Evolutionary conservation across 495 filamentous ascomycete species (phyloP), one percentile per base, ranked within the genome.

Genomic region (Sporormia fimetaria): DNA sequence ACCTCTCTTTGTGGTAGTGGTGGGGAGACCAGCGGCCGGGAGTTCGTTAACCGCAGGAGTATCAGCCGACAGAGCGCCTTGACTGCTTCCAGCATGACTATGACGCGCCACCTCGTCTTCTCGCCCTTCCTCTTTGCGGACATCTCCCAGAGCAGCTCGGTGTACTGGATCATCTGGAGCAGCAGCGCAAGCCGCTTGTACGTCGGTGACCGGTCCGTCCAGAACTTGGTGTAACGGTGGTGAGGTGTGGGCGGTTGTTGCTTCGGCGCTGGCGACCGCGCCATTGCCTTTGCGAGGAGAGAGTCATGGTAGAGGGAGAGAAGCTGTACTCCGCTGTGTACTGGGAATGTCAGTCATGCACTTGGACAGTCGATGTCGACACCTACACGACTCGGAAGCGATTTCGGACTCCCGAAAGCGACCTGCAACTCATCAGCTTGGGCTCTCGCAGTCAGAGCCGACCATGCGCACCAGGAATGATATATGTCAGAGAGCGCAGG

Each of bases 281-380:
- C 63, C 40, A 74, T 51, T 17, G 80, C 77, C 51, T 75, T 70
- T 35, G 77, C 73, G 17, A 98, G 83, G 27, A 98, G 75, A 25
- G 79, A 75, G 61, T 96, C 87, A 68, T 96, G 87, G 63, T 95
- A 95, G 43, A 95, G 71, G 8, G 88, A 87, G 41, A 98, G 73
- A 9, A 98, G 70, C 54, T 93, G 85, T 22, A 95, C 79, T 41
- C 76, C 74, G 27, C 80, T 84, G 54, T 98, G 87, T 14, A 96
- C 71, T 74, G 46, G 28, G 5, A 15, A 25, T 28, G 42, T 27
- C 27, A 49, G 39, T 29, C 4, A 21, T 10, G 23, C 8, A 22
- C 32, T 25, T 20, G 24, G 20, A 10, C 25, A 14, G 10, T 21
- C 28, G 12, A 24, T 3, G n/a, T 20, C 36, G 36, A 21, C 20